Evolutionary conservation across 2,329 filamentous ascomycete genomes (phyloP), one percentile per base, ranked within the genome.

Genomic region (Aspergillus ochraceus): DNA sequence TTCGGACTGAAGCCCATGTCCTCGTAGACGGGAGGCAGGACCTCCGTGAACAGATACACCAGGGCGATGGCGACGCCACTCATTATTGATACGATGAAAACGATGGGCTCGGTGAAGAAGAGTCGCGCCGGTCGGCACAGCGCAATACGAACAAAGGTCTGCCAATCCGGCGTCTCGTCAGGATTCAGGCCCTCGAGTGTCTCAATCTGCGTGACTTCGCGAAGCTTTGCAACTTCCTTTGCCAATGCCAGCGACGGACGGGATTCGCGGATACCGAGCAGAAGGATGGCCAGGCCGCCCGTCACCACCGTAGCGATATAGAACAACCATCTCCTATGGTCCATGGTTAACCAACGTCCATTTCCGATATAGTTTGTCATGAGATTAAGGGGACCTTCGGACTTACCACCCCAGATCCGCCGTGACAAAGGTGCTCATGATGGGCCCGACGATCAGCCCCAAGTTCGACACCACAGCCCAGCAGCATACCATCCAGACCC

Each of bases 41-140:
- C 74, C 69, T 82, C 79, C 0, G 80, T 78, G 62, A 82, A 80
- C 3, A 82, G 75, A 60, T 83, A 83, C 26, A 83, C 77, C n/a
- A 83, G 69, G 0, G 75, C 79, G 63, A 78, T 80, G 6, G 76
- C 75, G 17, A 77, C 68, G 9, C 77, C 77, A 9, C 74, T 77
- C 62, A 83, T 78, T 22, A 79, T 68, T 0, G 80, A 72, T 11
- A 79, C 72, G 45, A 76, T 68, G 42, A 78, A 74, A 29, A 83
- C 76, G 45, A 83, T 77, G 0, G 81, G 80, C 55, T 83, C 80
- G 2, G 76, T 79, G 63, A 77, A 74, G 57, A 82, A 76, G 6
- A 83, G 72, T 6, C 69, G 69, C 2, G 77, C 62, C 2, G 80
- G 80, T n/a, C 78, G 70, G 54, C 75, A 63, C 39, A 81, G 71